Evolutionary conservation across 2,329 filamentous ascomycete genomes (phyloP), one percentile per base, ranked within the genome.

Genomic region (Neophaeococcomyces aloes): DNA sequence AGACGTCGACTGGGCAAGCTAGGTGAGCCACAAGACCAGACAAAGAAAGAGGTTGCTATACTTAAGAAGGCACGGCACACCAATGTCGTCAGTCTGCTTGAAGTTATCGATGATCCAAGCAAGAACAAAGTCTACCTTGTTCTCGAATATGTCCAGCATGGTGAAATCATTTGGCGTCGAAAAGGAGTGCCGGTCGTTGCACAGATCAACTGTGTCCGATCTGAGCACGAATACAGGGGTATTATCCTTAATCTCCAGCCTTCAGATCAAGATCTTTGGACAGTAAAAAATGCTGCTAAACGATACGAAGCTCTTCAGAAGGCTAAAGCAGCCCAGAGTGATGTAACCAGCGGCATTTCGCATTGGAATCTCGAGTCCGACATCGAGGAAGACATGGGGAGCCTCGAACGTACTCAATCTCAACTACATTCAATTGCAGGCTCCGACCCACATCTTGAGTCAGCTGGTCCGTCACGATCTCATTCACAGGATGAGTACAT

Each of bases 41-140:
- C 89, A 44, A 95, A 94, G 68, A 83, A 84, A 60, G 91, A 98
- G 67, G 94, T 98, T 51, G 91, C 91, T 59, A 96, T 98, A 46
- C 71, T 98, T 56, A 98, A 98, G 65, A 98, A 98, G 69, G 94
- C 94, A 42, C 81, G 89, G 23, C 91, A 98, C 62, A 82, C 86
- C n/a, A 95, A 98, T 58, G 86, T 98, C 31, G 91, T 98, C 50
- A 88, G 86, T 56, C 71, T 98, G 30, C 75, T 96, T 51, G 91
- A 98, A 66, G 88, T 98, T 57, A 96, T 98, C 56, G 91, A 98
- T 61, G 91, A 98, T 60, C 89, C 89, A 1, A 86, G 87, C 57
- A 78, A 87, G 46, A 91, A 93, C 67, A 98, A 98, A 67, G 94
- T 98, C 49, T 98, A 98, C 66, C 89, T 98, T 67, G 86, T 96